phyloP scores from a whole-genome alignment of 2,329 filamentous ascomycete species.

The Chalaropsis thielavioides region DNA sequence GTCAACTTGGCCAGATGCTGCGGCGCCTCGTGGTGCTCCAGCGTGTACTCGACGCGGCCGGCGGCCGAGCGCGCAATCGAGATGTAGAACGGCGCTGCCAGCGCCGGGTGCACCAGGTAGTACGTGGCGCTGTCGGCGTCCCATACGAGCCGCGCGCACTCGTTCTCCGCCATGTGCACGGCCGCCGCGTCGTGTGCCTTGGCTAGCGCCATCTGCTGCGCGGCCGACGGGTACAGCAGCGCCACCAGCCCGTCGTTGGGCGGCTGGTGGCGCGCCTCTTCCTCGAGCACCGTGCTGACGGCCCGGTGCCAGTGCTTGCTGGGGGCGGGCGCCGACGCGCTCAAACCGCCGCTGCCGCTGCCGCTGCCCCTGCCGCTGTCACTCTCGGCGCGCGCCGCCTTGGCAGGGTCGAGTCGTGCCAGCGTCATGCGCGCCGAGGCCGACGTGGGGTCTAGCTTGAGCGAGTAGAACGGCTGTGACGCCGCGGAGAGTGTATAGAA shows the following conservation, averaged over 20 bases:
- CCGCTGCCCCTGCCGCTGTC: slow-evolving; percentile 22
- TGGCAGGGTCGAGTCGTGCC: slow-evolving; percentile 45
- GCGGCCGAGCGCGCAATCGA: slow-evolving; percentile 37
- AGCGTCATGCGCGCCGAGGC: slow-evolving; percentile 47
- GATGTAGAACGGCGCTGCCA: slow-evolving; percentile 49
- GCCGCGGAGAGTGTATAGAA: slow-evolving; percentile 51
- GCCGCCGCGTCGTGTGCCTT: slow-evolving; percentile 36
- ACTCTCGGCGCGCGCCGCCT: slow-evolving; percentile 36
- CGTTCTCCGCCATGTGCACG: slow-evolving; percentile 48
- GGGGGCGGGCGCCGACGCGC: slow-evolving; percentile 21
- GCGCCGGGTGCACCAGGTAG: slow-evolving; percentile 49
- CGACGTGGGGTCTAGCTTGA: slow-evolving; percentile 49
- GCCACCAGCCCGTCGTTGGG: slow-evolving; percentile 52
- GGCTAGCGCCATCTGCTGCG: slow-evolving; percentile 48
- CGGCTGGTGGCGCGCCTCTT: slow-evolving; percentile 36
- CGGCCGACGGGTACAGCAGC: slow-evolving; percentile 51
- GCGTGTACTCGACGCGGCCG: slow-evolving; percentile 44
- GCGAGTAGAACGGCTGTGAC: slow-evolving; percentile 50
- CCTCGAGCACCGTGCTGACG: slow-evolving; percentile 43
- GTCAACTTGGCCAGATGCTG: slow-evolving; percentile 46
- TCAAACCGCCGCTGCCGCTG: slow-evolving; percentile 12
- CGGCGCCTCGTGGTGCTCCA: slow-evolving; percentile 50
- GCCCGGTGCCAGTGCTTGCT: slow-evolving; percentile 43
- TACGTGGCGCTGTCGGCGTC: slow-evolving; percentile 45
- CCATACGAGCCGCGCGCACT: slow-evolving; percentile 60